phyloP scores from a whole-genome alignment of 1,284 basidiomycete genomes.

The Heterobasidion occidentale region DNA sequence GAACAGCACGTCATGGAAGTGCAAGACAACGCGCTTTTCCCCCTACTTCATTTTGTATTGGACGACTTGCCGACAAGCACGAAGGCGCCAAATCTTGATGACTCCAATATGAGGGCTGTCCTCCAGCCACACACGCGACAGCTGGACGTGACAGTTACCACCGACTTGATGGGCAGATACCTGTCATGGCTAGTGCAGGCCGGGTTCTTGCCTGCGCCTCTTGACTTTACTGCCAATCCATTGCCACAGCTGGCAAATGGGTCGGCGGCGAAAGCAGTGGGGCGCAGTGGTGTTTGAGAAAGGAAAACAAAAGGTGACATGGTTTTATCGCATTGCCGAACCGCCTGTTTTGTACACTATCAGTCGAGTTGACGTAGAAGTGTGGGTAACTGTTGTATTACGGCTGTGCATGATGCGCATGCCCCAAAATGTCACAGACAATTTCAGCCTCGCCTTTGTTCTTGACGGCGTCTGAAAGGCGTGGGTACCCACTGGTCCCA shows the following conservation, averaged over 20 bases:
- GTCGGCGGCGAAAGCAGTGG: slow-evolving; percentile 32
- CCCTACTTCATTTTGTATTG: slow-evolving; percentile 92
- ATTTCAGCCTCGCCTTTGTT: too few relatives aligned
- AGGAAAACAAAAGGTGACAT: neutral
- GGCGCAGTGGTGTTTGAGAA: slow-evolving; percentile 34
- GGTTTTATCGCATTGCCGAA: neutral
- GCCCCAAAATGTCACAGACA: too few relatives aligned
- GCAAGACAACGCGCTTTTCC: slow-evolving; percentile 97
- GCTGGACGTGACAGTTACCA: slow-evolving; percentile 58
- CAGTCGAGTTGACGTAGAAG: neutral
- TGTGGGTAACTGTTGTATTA: neutral
- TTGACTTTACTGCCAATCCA: slow-evolving; percentile 17
- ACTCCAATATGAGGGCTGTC: slow-evolving; percentile 72
- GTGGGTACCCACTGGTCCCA: too few relatives aligned
- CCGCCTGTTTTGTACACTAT: neutral
- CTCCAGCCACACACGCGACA: slow-evolving; percentile 35
- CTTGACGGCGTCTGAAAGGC: too few relatives aligned
- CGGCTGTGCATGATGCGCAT: too few relatives aligned
- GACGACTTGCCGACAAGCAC: slow-evolving; percentile 97
- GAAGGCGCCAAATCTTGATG: slow-evolving; percentile 89
- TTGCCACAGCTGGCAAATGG: slow-evolving; percentile 35
- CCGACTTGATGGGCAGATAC: slow-evolving; percentile 78
- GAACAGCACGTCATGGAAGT: slow-evolving; percentile 93
- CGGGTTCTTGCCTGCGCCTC: slow-evolving; percentile 75
- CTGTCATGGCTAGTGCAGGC: slow-evolving; percentile 91